Conservation (phyloP, 2,329 filamentous ascomycete species). For the Penicillium sp. region DNA sequence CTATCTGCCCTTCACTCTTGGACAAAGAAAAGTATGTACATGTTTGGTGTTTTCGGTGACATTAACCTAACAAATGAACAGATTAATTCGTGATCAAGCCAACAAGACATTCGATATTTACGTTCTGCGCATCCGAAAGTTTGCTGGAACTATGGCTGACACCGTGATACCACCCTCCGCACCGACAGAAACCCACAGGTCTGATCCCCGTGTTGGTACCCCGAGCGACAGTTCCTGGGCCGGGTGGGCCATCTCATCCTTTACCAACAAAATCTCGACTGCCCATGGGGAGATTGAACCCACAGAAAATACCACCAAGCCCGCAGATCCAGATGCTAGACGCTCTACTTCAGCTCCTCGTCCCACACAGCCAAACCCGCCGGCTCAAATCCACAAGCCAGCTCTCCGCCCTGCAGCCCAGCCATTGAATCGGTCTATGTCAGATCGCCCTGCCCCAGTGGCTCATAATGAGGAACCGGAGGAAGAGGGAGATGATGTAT, state of each 20-base stretch:
- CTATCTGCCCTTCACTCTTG: conserved; percentile 78
- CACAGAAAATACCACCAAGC: conserved; percentile 49
- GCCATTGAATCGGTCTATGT: conserved; percentile 41
- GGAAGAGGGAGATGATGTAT: conserved; percentile 62
- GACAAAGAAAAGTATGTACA: conserved; percentile 81
- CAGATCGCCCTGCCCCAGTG: conserved; percentile 41
- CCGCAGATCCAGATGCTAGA: conserved; percentile 43
- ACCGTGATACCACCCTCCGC: conserved; percentile 69
- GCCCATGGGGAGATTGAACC: conserved; percentile 84
- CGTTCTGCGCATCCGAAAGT: conserved; percentile 78
- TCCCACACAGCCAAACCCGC: conserved; percentile 34
- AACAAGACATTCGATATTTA: conserved; percentile 87
- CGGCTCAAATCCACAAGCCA: conserved; percentile 24
- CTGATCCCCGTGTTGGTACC: conserved; percentile 74
- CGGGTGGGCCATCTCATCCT: conserved; percentile 97
- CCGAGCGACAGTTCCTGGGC: conserved; percentile 77
- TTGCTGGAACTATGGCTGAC: conserved; percentile 75
- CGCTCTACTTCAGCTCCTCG: conserved; percentile 54
- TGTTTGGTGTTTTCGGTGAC: neutral
- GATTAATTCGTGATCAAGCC: conserved; percentile 83
- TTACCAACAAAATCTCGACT: conserved; percentile 87
- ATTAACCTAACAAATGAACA: conserved; percentile 23
- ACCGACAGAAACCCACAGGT: conserved; percentile 46
- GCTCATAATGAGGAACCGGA: conserved; percentile 46
- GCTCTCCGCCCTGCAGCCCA: conserved; percentile 27